Evolutionary conservation across 495 filamentous ascomycete species (phyloP).

Genomic region (Jackrogersella minutella): DNA sequence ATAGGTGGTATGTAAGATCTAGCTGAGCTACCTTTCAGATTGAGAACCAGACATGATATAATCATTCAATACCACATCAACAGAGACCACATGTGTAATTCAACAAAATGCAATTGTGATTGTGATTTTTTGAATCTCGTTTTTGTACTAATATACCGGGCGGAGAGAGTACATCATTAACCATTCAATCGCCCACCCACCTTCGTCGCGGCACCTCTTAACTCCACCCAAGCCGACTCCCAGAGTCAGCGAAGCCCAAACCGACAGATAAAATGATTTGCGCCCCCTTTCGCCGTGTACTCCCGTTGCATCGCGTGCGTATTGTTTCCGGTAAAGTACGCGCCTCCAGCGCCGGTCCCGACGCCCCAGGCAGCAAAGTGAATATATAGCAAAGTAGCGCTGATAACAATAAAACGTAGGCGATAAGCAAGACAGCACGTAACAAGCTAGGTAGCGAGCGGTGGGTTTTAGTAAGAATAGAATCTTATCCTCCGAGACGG

Average conservation of each 20-base stretch:
- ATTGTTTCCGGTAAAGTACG: background rate
- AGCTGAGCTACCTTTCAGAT: conserved; percentile 1
- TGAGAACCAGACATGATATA: background rate
- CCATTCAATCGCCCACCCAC: background rate
- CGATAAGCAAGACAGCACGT: no score
- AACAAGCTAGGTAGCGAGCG: no score
- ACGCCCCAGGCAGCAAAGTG: background rate
- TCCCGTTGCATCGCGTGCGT: background rate
- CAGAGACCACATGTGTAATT: background rate
- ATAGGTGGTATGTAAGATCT: background rate
- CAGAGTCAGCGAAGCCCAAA: background rate
- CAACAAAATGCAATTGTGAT: background rate
- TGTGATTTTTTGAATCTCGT: background rate
- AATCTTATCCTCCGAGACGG: no score
- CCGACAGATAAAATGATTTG: background rate
- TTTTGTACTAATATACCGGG: background rate
- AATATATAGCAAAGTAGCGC: no score
- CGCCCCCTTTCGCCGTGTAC: background rate
- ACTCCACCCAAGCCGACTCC: background rate
- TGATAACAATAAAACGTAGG: no score
- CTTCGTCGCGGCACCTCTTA: background rate
- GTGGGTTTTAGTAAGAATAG: no score
- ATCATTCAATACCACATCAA: background rate
- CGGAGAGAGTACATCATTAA: background rate
- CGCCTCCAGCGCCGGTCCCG: background rate